Conservation (phyloP, 257 asterid species). For the Lantana camara region DNA sequence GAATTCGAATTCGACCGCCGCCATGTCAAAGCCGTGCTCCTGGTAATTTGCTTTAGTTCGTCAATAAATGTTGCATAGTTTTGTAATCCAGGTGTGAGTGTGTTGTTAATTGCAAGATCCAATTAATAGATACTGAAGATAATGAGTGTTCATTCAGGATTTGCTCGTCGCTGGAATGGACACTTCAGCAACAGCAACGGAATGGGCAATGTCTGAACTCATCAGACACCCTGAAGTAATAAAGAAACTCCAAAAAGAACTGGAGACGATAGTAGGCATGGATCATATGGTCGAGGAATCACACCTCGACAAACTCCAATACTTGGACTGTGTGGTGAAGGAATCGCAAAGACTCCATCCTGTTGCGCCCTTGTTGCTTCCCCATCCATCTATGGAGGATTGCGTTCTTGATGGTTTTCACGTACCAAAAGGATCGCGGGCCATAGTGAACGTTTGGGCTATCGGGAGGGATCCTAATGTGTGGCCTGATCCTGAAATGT, state of each 20-base stretch:
- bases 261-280: conserved; percentile 27
- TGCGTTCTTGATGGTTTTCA: conserved; percentile 30
- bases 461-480: conserved; percentile 39
- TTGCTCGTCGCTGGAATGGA: conserved; percentile 38
- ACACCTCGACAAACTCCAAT: conserved; percentile 31
- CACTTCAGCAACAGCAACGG: conserved; percentile 30
- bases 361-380: conserved; percentile 29
- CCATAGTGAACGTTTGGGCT: conserved; percentile 36
- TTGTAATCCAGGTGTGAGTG: too few species aligned
- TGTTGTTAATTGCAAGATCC: too few species aligned
- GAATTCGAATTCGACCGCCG: conserved; percentile 42
- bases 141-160: conserved; percentile 28
- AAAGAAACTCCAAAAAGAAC: conserved; percentile 38
- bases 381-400: conserved; percentile 41
- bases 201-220: conserved; percentile 40
- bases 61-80: too few species aligned
- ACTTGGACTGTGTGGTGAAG: conserved; percentile 34
- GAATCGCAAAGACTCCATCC: conserved; percentile 47
- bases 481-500: conserved; percentile 32
- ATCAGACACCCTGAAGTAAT: conserved; percentile 32
- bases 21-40: conserved; percentile 42
- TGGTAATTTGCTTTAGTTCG: conserved; percentile 22
- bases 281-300: conserved; percentile 32
- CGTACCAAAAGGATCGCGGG: conserved; percentile 32
- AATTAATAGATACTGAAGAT: too few species aligned